Conservation (phyloP, 1,139 yeast species). For the Suhomyces anneliseae region DNA sequence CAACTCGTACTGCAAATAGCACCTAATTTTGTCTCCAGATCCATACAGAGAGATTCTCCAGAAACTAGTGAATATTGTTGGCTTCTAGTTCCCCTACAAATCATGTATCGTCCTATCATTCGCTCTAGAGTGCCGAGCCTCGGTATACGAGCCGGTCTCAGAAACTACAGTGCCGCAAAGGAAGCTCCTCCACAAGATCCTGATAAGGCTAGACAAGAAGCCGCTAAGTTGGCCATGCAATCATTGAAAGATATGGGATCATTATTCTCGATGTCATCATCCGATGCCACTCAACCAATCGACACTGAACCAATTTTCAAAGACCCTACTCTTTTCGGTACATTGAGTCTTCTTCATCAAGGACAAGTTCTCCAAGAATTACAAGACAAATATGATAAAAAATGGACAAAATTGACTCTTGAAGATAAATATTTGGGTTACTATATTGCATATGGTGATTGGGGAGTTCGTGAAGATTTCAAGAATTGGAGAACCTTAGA, state of each 20-base stretch:
- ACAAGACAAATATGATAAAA: slow-evolving; percentile 50
- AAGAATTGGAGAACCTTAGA: slow-evolving; percentile 40
- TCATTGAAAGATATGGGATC: slow-evolving; percentile 45
- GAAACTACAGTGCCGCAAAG: background rate
- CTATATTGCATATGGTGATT: slow-evolving; percentile 61
- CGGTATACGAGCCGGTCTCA: background rate
- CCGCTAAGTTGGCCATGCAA: slow-evolving; percentile 44
- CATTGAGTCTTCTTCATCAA: slow-evolving; percentile 53
- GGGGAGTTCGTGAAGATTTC: slow-evolving; percentile 64
- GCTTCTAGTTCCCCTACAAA: background rate
- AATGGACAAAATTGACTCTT: slow-evolving; percentile 48
- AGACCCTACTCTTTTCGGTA: slow-evolving; percentile 45
- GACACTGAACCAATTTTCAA: slow-evolving; percentile 53
- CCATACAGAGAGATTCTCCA: too few relatives aligned
- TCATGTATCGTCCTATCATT: background rate
- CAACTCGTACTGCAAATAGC: too few relatives aligned
- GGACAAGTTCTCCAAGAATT: slow-evolving; percentile 58
- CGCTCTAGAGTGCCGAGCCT: background rate
- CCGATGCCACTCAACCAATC: slow-evolving; percentile 48
- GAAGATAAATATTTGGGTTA: slow-evolving; percentile 53
- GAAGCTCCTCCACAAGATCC: slow-evolving; percentile 7
- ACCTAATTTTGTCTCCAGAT: too few relatives aligned
- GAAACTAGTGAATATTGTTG: too few relatives aligned
- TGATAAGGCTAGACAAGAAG: slow-evolving; percentile 30
- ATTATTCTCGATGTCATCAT: slow-evolving; percentile 31